These are phyloP conservation scores for Leccinum proximum DNA, from an alignment of 1,284 basidiomycete genomes.

Conservation along the genomic window DNA sequence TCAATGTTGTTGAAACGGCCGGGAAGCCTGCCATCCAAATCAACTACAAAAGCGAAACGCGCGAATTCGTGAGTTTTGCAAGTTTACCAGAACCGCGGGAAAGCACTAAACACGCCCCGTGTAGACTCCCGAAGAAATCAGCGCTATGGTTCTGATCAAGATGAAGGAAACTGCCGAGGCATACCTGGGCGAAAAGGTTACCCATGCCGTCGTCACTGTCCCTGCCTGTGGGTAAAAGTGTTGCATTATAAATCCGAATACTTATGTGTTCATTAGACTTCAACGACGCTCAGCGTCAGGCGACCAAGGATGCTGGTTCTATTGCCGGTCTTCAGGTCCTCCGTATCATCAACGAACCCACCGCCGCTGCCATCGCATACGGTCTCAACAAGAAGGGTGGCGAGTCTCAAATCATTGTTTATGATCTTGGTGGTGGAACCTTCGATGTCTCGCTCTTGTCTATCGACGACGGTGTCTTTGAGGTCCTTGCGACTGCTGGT, in stretches of 20 bases:
- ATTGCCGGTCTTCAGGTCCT: slow-evolving; percentile 96
- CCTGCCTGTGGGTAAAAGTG: slow-evolving; percentile 69
- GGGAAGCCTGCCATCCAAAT: slow-evolving; percentile 90
- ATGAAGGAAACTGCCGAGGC: slow-evolving; percentile 99
- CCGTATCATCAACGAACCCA: slow-evolving; percentile 99
- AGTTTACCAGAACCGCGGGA: not conserved
- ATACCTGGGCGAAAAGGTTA: slow-evolving; percentile 95
- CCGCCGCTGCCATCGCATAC: slow-evolving; percentile 97
- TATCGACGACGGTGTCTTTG: slow-evolving; percentile 98
- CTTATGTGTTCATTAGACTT: slow-evolving; percentile 56
- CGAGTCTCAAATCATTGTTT: slow-evolving; percentile 96
- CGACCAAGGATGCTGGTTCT: slow-evolving; percentile 97
- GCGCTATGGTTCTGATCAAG: slow-evolving; percentile 94
- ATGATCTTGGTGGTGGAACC: slow-evolving; percentile 98
- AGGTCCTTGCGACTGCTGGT: slow-evolving; percentile 96
- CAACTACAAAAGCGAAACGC: slow-evolving; percentile 82
- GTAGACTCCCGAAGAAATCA: slow-evolving; percentile 85
- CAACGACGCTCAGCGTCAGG: slow-evolving; percentile 99
- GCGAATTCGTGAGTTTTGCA: slow-evolving; percentile 68
- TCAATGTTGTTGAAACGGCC: slow-evolving; percentile 74
- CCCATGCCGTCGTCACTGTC: slow-evolving; percentile 97
- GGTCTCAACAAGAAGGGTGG: slow-evolving; percentile 96
- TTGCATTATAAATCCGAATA: slow-evolving; percentile 20
- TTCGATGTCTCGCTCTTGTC: slow-evolving; percentile 98
- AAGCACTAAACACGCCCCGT: slow-evolving; percentile 2